Base-by-base conservation (phyloP, 1,284 basidiomycete species). In the Pterula multifida region DNA sequence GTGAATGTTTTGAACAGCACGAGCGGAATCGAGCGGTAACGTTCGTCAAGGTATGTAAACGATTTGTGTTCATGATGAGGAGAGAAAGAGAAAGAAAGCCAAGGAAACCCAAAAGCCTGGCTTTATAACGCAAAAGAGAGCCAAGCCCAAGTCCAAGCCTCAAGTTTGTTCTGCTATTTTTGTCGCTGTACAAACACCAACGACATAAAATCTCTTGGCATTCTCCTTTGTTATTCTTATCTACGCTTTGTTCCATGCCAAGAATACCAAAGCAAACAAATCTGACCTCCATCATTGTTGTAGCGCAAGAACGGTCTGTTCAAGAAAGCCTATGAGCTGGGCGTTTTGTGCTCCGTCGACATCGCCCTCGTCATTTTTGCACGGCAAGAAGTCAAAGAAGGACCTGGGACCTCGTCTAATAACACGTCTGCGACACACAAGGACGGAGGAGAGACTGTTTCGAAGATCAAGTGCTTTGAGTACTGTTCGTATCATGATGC, bases 301-400 rank as follows among this genome's bases (percentile, higher is more conserved):
- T 60, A 78, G 76, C 68, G 81, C 57, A 83, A 82, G 67, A 78
- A 79, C 52, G 81, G 81, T 4, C 68, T 85, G 36, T 82, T 85
- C 72, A 84, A 83, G 61, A 84, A 83, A 61, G 81, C 81, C 2
- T 80, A 81, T 63, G 80, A 84, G 63, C 73, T 83, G 42, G 80
- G 80, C 23, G 79, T 83, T 2, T 67, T 85, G 49, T 84, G 81
- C 59, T 77, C 75, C 24, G 80, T 81, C 51, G 79, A 84, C 55
- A 75, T 85, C 36, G 80, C 79, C 3, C 77, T 85, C 55, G 79
- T 85, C 55, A 78, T 84, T 50, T 82, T 84, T 56, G 77, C 76
- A 70, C 51, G 42, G 66, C 45, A 49, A 75, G 74, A 59, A 69
- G 68, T 56, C 73, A 71, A 3, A 65, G 64, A 19, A 32, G n/a